These are phyloP conservation scores for Penicillium simplicissimum DNA, from an alignment of 495 filamentous ascomycete species.

Conservation along the genomic window DNA sequence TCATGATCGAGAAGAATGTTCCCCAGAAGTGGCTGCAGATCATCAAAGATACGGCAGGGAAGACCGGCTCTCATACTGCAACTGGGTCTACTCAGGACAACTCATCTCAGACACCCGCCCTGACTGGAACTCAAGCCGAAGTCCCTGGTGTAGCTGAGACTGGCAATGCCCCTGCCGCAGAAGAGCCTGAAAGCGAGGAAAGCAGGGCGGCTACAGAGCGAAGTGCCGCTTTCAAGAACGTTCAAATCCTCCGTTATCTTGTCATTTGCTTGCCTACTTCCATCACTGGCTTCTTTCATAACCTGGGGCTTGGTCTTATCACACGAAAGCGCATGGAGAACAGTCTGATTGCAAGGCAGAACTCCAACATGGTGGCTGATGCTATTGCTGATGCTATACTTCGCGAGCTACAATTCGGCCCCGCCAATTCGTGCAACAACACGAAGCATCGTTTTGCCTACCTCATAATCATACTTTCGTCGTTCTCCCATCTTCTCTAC, in stretches of 20 bases:
- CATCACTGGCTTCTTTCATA: slow-evolving; percentile 75
- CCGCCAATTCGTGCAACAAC: slow-evolving; percentile 43
- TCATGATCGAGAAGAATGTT: slow-evolving; percentile 65
- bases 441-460: slow-evolving; percentile 64
- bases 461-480: slow-evolving; percentile 76
- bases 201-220: slow-evolving; percentile 43
- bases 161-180: slow-evolving; percentile 26
- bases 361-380: slow-evolving; percentile 70
- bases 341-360: slow-evolving; percentile 65
- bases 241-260: slow-evolving; percentile 69
- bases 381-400: slow-evolving; percentile 72
- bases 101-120: slow-evolving; percentile 5
- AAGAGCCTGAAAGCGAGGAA: slow-evolving; percentile 40
- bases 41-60: slow-evolving; percentile 53
- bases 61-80: slow-evolving; percentile 46
- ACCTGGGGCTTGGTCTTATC: slow-evolving; percentile 76
- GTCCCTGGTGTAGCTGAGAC: slow-evolving; percentile 23
- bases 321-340: slow-evolving; percentile 67
- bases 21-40: slow-evolving; percentile 68
- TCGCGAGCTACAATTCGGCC: slow-evolving; percentile 58
- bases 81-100: slow-evolving; percentile 30
- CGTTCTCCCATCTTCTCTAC: slow-evolving; percentile 74
- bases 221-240: slow-evolving; percentile 72
- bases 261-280: slow-evolving; percentile 71
- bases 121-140: slow-evolving; percentile 21